Evolutionary conservation across 2,329 filamentous ascomycete species (phyloP).

Genomic region (Exophiala oligosperma): DNA sequence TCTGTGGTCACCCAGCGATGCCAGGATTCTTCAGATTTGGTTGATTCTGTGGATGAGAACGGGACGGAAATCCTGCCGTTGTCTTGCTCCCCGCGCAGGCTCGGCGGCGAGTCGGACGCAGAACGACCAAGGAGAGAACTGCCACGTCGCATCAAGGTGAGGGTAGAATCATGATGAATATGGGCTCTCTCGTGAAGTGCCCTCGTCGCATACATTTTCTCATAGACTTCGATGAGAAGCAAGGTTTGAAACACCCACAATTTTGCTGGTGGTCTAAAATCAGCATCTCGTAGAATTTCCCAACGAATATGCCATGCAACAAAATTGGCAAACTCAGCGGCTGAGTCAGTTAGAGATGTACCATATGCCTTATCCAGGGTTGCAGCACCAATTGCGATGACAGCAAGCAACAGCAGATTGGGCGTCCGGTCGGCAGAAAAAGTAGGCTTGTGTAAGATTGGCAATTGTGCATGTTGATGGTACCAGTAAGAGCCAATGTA

Average conservation of each 20-base stretch:
- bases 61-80: slow-evolving; percentile 35
- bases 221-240: slow-evolving; percentile 85
- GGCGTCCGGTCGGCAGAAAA: slow-evolving; percentile 87
- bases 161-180: slow-evolving; percentile 92
- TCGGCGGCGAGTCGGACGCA: slow-evolving; percentile 79
- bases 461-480: slow-evolving; percentile 90
- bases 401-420: slow-evolving; percentile 77
- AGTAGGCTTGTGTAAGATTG: slow-evolving; percentile 90
- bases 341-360: slow-evolving; percentile 68
- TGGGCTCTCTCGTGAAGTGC: slow-evolving; percentile 91
- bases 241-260: slow-evolving; percentile 95
- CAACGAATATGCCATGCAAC: slow-evolving; percentile 90
- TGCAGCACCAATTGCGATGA: slow-evolving; percentile 90
- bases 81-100: slow-evolving; percentile 62
- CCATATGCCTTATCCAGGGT: slow-evolving; percentile 83
- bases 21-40: slow-evolving; percentile 85
- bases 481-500: slow-evolving; percentile 94
- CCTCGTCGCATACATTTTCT: slow-evolving; percentile 96
- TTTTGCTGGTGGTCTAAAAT: slow-evolving; percentile 89
- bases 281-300: slow-evolving; percentile 90
- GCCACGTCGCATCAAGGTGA: slow-evolving; percentile 92
- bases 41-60: slow-evolving; percentile 53
- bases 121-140: slow-evolving; percentile 87
- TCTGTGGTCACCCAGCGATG: slow-evolving; percentile 94
- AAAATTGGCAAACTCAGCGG: slow-evolving; percentile 84